A percentile compares a stretch with the other conserved stretches of the same genome.
phyloP scores from a whole-genome alignment of 2,329 filamentous ascomycete species.

The Ceratocystis colombiana region DNA sequence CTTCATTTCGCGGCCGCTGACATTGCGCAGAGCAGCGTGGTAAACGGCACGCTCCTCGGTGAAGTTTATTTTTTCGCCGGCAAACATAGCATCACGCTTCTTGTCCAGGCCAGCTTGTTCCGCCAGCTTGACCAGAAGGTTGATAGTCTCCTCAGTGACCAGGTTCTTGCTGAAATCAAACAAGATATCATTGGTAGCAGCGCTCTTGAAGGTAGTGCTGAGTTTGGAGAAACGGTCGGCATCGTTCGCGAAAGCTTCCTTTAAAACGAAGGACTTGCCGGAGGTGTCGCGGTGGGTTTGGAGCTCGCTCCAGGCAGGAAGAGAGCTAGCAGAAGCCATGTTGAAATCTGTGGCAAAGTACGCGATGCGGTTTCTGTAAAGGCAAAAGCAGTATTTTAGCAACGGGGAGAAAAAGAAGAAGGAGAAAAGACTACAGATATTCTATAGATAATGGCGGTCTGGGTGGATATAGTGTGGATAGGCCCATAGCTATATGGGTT shows the following conservation, averaged over 20 bases:
- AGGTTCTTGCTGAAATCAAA: constrained; percentile 99
- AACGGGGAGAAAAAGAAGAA: not conserved
- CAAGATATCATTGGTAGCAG: constrained; percentile 74
- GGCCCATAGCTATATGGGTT: constrained; percentile 12
- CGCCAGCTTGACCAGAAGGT: constrained; percentile 78
- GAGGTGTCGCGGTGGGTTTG: constrained; percentile 80
- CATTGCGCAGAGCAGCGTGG: constrained; percentile 88
- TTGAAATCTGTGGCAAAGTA: constrained; percentile 28
- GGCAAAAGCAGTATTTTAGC: not conserved
- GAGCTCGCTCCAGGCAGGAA: constrained; percentile 80
- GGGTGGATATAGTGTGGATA: constrained; percentile 5
- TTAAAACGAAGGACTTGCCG: constrained; percentile 82
- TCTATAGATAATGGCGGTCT: not conserved
- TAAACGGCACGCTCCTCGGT: constrained; percentile 94
- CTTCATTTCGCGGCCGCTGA: constrained; percentile 67
- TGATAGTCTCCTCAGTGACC: constrained; percentile 81
- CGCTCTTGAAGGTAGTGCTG: constrained; percentile 73
- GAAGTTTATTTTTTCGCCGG: constrained; percentile 97
- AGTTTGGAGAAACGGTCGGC: constrained; percentile 83
- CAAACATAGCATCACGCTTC: constrained; percentile 95
- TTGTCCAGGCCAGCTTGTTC: constrained; percentile 84
- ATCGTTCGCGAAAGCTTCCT: constrained; percentile 85
- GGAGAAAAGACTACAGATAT: constrained; percentile 7
- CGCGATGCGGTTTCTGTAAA: not conserved
- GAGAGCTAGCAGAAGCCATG: constrained; percentile 76